Base-by-base conservation (phyloP, 768 basidiomycete genomes). In the Suillus variegatus region DNA sequence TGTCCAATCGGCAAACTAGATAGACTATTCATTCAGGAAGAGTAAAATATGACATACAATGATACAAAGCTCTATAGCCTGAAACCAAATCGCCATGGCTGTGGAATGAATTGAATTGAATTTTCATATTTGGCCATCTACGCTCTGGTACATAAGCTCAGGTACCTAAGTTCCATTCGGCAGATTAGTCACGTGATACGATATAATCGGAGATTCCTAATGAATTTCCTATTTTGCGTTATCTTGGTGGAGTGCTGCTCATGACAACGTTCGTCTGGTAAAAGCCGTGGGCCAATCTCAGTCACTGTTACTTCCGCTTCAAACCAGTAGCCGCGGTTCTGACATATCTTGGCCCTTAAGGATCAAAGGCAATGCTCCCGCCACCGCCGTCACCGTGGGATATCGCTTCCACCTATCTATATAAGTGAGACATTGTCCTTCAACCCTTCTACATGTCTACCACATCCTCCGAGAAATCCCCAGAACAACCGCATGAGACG, bases 381-480 rank as follows among this genome's bases (percentile, higher is more conserved):
- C 18, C n/a, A 4, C 54, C 62, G 54, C 25, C 52, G 28, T 71
- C 73, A 74, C 69, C 61, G 38, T 32, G 61, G 25, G 58, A 60
- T 18, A 60, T 43, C 41, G 58, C 40, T 43, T 32, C 41, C 25
- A 69, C 25, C 60, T 38, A n/a, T 65, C 69, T 75, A 78, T 78
- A 77, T 78, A 78, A 78, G 70, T 63, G 62, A 46, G 52, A 61
- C 64, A 60, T 60, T 10, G 36, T 52, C 22, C 52, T 18, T 28
- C 40, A 52, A 32, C 46, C 62, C 61, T 61, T 62, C 66, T 65
- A 68, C 74, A 76, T 76, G 75, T 65, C 76, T 76, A 73, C 76
- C 13, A 67, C 68, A 68, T 66, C 73, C 62, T 66, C 68, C 51
- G 68, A 64, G 63, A 69, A 69, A 61, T 64, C 76, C 32, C 68